Conservation (phyloP, 2,329 filamentous ascomycete species). For the Epichloe aotearoae region DNA sequence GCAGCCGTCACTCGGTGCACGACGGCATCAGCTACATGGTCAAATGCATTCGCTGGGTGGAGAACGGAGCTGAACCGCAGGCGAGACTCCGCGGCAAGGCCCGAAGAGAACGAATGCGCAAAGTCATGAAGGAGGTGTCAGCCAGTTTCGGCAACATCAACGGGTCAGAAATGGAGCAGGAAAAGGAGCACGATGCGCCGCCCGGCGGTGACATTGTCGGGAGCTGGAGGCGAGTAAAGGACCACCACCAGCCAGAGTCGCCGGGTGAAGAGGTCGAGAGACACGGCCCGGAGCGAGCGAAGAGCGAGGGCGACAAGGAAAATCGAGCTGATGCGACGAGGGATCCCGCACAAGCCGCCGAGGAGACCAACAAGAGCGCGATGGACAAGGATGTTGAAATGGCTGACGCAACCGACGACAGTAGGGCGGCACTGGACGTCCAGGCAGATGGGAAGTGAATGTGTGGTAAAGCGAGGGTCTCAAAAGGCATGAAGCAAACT, state of each 20-base stretch:
- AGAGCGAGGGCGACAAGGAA: constrained; percentile 33
- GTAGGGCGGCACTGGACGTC: constrained; percentile 1
- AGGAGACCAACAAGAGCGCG: constrained; percentile 3
- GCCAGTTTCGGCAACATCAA: constrained; percentile 19
- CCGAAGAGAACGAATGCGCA: constrained; percentile 42
- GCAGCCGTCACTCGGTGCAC: constrained; percentile 39
- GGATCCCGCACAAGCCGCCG: not conserved
- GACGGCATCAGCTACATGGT: constrained; percentile 88
- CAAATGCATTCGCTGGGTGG: constrained; percentile 69
- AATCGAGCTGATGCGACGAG: constrained; percentile 20
- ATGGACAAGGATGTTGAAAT: constrained; percentile 20
- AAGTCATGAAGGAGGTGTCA: constrained; percentile 39
- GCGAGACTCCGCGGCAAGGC: constrained; percentile 42
- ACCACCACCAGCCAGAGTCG: constrained; percentile 13
- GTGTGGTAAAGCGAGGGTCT: not conserved
- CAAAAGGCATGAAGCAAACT: not conserved
- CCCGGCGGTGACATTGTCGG: constrained; percentile 19
- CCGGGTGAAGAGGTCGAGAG: constrained; percentile 13
- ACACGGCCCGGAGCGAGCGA: constrained; percentile 15
- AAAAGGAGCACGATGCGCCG: constrained; percentile 13
- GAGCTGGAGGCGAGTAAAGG: constrained; percentile 20
- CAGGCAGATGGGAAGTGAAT: constrained; percentile 7
- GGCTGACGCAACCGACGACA: constrained; percentile 11
- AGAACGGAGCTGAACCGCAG: constrained; percentile 53
- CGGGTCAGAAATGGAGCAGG: constrained; percentile 13